Percentiles rank a stretch among this genome's conserved stretches.
Conservation (phyloP, 2,329 filamentous ascomycete genomes). For the Fusarium denticulatum region DNA sequence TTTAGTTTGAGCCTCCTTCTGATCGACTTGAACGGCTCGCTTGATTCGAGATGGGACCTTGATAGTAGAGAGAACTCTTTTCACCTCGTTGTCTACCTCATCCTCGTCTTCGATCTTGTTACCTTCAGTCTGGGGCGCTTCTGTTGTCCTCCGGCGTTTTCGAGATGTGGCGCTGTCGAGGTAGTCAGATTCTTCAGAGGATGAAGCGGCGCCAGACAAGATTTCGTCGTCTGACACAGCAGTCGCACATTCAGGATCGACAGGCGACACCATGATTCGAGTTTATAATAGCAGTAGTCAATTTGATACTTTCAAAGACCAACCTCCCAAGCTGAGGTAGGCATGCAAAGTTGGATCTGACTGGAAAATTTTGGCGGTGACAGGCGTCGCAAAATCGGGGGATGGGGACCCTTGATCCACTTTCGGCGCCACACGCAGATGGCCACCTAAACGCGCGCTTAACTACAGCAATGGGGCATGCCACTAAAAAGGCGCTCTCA, state of each 20-base stretch:
- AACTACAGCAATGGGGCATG: conserved; percentile 13
- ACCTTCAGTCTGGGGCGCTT: conserved; percentile 38
- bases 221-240: conserved; percentile 29
- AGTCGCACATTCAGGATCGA: conserved; percentile 31
- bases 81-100: conserved; percentile 47
- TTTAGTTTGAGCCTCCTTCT: conserved; percentile 33
- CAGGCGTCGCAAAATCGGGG: conserved; percentile 37
- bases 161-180: conserved; percentile 57
- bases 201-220: conserved; percentile 31
- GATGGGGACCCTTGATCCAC: conserved; percentile 24
- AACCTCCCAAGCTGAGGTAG: conserved; percentile 1
- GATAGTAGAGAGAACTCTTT: conserved; percentile 54
- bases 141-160: conserved; percentile 57
- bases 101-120: conserved; percentile 44
- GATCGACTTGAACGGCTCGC: conserved; percentile 45
- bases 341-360: conserved; percentile 17
- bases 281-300: conserved; percentile 39
- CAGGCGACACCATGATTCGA: conserved; percentile 33
- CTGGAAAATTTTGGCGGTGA: conserved; percentile 44
- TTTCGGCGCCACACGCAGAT: conserved; percentile 3
- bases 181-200: conserved; percentile 58
- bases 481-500: neutral
- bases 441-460: conserved; percentile 45
- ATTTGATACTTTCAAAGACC: conserved; percentile 17
- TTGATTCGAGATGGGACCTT: conserved; percentile 65